Percentiles rank a stretch among this genome's conserved stretches.
phyloP scores from a whole-genome alignment of 352 stramenopile genomes.

The Pythium biforme region DNA sequence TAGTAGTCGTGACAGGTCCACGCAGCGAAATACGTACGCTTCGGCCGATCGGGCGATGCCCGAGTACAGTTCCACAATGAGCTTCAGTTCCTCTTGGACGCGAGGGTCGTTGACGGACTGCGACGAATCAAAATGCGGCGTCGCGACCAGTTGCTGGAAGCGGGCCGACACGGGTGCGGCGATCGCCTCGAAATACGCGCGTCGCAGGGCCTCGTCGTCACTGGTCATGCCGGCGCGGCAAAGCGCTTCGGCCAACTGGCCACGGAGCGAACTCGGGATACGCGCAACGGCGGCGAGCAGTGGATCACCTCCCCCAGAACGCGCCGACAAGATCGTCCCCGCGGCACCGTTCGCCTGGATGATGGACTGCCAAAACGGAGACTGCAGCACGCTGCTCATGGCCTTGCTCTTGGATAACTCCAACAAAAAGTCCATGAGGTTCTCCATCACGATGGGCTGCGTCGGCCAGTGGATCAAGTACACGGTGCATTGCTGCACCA shows the following conservation, averaged over 20 bases:
- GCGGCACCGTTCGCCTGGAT: slow-evolving; percentile 70
- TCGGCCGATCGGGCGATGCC: slow-evolving; percentile 73
- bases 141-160: slow-evolving; percentile 52
- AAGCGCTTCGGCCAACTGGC: slow-evolving; percentile 65
- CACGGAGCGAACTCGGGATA: slow-evolving; percentile 56
- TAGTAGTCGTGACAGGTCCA: not conserved
- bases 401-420: slow-evolving; percentile 62
- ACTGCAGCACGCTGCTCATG: slow-evolving; percentile 53
- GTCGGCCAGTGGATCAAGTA: slow-evolving; percentile 84
- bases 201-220: slow-evolving; percentile 40
- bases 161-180: slow-evolving; percentile 45
- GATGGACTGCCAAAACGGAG: slow-evolving; percentile 67
- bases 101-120: slow-evolving; percentile 60
- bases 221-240: slow-evolving; percentile 72
- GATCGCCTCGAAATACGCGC: slow-evolving; percentile 56
- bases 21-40: slow-evolving; percentile 33
- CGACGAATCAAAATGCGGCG: slow-evolving; percentile 60
- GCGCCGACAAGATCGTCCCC: slow-evolving; percentile 45
- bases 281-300: slow-evolving; percentile 51
- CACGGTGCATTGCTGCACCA: slow-evolving; percentile 60
- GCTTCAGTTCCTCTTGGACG: slow-evolving; percentile 71
- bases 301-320: slow-evolving; percentile 23
- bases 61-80: slow-evolving; percentile 77
- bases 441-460: slow-evolving; percentile 80
- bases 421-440: slow-evolving; percentile 77